Percentiles rank a stretch among this genome's conserved stretches.
These are phyloP conservation scores for Eutrema salsugineum DNA, from an alignment of 441 rosid genomes.

Conservation along the genomic window DNA sequence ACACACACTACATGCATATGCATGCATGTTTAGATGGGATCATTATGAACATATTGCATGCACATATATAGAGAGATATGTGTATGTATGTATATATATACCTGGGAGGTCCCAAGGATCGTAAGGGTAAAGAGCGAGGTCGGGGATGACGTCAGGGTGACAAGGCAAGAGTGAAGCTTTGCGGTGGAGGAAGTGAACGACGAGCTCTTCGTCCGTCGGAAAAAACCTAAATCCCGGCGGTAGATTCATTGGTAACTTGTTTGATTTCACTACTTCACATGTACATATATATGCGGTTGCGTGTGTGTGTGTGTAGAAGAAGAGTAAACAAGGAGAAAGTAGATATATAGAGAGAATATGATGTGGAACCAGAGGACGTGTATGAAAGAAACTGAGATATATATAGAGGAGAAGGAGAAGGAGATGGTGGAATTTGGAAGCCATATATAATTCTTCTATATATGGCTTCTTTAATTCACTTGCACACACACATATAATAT, in stretches of 20 bases:
- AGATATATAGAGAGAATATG: conserved; percentile 9
- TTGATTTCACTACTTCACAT: background rate
- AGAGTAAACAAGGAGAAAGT: background rate
- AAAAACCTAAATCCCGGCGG: conserved; percentile 88
- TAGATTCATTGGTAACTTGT: conserved; percentile 37
- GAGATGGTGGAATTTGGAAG: conserved; percentile 20
- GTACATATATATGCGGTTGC: background rate
- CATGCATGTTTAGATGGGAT: conserved; percentile 12
- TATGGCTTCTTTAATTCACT: conserved; percentile 18
- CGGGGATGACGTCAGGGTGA: conserved; percentile 90
- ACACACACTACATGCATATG: background rate
- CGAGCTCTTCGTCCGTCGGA: conserved; percentile 88
- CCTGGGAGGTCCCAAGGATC: conserved; percentile 96
- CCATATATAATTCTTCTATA: conserved; percentile 1
- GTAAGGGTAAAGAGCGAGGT: conserved; percentile 70
- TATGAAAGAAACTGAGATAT: conserved; percentile 30
- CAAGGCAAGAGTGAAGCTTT: conserved; percentile 77
- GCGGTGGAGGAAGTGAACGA: conserved; percentile 90
- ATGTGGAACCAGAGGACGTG: conserved; percentile 35
- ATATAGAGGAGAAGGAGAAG: conserved; percentile 21
- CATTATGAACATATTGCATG: conserved; percentile 3
- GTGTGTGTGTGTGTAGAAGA: conserved; percentile 17
- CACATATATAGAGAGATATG: background rate
- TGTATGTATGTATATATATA: conserved; percentile 18
- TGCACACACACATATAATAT: conserved; percentile 18